Evolutionary conservation across 371 early-diverging fungal species (phyloP).

Genomic region (Batkoa obscura): DNA sequence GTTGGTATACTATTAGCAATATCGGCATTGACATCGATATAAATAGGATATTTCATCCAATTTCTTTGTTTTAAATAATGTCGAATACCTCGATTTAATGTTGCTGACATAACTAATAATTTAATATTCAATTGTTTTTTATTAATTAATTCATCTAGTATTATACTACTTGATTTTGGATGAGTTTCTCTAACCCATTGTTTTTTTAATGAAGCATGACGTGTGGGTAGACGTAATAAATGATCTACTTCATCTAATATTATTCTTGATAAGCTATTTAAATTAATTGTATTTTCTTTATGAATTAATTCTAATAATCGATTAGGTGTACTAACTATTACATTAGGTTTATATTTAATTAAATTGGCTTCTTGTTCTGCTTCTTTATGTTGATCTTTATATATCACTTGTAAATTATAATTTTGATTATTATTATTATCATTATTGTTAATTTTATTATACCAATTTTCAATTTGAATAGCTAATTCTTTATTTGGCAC

Average conservation of each 20-base stretch:
- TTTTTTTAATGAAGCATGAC: constrained; percentile 30
- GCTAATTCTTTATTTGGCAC: constrained; percentile 81
- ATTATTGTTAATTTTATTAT: constrained; percentile 13
- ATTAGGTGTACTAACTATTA: constrained; percentile 47
- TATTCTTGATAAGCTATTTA: constrained; percentile 26
- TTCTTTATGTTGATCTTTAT: constrained; percentile 6
- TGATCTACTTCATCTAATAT: constrained; percentile 64
- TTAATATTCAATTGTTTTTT: constrained; percentile 12
- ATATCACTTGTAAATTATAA: constrained; percentile 12
- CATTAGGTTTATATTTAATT: constrained; percentile 15
- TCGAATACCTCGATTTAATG: constrained; percentile 41
- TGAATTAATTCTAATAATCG: constrained; percentile 26
- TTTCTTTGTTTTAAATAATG: constrained; percentile 32
- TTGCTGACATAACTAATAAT: constrained; percentile 45
- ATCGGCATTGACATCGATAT: constrained; percentile 30
- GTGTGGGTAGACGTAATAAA: constrained; percentile 31
- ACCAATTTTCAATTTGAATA: constrained; percentile 42
- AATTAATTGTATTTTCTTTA: constrained; percentile 13
- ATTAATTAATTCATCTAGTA: constrained; percentile 24
- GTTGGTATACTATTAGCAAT: constrained; percentile 14
- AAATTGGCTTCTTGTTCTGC: constrained; percentile 9
- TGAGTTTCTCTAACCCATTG: constrained; percentile 26
- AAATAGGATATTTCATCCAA: constrained; percentile 26
- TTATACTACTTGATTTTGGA: constrained; percentile 39
- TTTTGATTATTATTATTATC: constrained; percentile 1